A percentile compares a stretch with the other conserved stretches of the same genome.
These are phyloP conservation scores for Solanum piurae DNA, from an alignment of 257 asterid species.

Conservation along the genomic window DNA sequence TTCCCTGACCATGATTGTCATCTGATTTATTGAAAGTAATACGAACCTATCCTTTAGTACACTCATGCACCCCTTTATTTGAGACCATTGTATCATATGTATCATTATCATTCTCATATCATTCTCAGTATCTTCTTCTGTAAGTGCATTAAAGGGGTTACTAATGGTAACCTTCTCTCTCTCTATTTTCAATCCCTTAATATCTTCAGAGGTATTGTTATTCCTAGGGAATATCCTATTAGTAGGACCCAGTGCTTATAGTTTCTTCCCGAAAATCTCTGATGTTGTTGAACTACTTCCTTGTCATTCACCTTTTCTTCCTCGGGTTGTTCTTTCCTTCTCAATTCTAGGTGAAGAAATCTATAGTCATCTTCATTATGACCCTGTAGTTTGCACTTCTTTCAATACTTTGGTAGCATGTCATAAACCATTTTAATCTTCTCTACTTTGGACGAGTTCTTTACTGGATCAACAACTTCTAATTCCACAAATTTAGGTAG, in stretches of 20 bases:
- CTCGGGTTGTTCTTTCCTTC: background rate
- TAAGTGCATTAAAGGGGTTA: background rate
- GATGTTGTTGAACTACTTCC: background rate
- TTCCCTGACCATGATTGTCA: background rate
- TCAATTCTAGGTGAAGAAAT: background rate
- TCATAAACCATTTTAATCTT: too few relatives aligned
- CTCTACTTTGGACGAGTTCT: background rate
- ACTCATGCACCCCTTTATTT: background rate
- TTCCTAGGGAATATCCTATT: background rate
- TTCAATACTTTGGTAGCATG: background rate
- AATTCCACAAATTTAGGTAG: background rate
- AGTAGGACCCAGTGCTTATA: background rate
- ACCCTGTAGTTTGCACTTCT: background rate
- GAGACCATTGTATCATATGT: background rate
- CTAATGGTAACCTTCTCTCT: background rate
- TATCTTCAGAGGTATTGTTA: background rate
- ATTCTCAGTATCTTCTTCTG: background rate
- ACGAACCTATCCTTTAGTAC: background rate
- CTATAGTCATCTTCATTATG: background rate
- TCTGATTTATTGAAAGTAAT: background rate
- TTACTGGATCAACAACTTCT: background rate
- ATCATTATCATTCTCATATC: too few relatives aligned
- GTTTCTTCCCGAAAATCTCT: too few relatives aligned
- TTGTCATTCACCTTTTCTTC: background rate
- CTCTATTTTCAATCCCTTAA: background rate